Conservation (phyloP, 768 basidiomycete genomes). For the Xerocomus spinulosus region DNA sequence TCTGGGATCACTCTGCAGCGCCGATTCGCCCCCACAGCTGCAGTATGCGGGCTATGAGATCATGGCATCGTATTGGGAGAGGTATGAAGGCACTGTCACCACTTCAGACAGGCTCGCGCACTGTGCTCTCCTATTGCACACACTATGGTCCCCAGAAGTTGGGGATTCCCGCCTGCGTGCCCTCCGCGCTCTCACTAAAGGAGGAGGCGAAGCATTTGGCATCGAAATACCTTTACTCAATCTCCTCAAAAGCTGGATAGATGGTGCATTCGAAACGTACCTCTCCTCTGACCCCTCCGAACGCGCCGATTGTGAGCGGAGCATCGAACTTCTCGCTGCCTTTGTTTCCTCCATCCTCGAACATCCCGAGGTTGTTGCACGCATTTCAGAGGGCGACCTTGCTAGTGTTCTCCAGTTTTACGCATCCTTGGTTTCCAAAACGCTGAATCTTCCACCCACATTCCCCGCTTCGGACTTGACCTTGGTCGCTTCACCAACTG, state of each 20-base stretch:
- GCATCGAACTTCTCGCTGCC: slow-evolving; percentile 54
- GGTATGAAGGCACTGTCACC: slow-evolving; percentile 42
- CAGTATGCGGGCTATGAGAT: slow-evolving; percentile 72
- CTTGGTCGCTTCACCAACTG: slow-evolving; percentile 25
- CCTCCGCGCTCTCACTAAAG: slow-evolving; percentile 57
- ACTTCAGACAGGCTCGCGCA: slow-evolving; percentile 60
- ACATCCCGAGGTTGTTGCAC: slow-evolving; percentile 49
- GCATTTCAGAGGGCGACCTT: slow-evolving; percentile 57
- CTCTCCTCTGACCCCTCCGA: slow-evolving; percentile 36
- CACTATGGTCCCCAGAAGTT: slow-evolving; percentile 58
- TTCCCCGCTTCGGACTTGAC: slow-evolving; percentile 14
- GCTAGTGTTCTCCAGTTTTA: slow-evolving; percentile 58
- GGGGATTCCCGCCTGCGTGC: slow-evolving; percentile 72
- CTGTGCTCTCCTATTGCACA: slow-evolving; percentile 56
- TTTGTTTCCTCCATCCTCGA: slow-evolving; percentile 52
- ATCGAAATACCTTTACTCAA: slow-evolving; percentile 56
- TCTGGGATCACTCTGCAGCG: slow-evolving; percentile 53
- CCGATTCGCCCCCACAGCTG: slow-evolving; percentile 48
- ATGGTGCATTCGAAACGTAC: slow-evolving; percentile 56
- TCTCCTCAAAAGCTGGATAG: slow-evolving; percentile 61
- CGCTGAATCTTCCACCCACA: slow-evolving; percentile 35
- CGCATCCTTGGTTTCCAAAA: slow-evolving; percentile 51
- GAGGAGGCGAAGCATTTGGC: slow-evolving; percentile 57
- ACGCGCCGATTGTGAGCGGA: slow-evolving; percentile 56
- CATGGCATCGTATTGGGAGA: slow-evolving; percentile 64